Conservation (phyloP, 2,329 filamentous ascomycete genomes). For the Ophiostoma sp. region DNA sequence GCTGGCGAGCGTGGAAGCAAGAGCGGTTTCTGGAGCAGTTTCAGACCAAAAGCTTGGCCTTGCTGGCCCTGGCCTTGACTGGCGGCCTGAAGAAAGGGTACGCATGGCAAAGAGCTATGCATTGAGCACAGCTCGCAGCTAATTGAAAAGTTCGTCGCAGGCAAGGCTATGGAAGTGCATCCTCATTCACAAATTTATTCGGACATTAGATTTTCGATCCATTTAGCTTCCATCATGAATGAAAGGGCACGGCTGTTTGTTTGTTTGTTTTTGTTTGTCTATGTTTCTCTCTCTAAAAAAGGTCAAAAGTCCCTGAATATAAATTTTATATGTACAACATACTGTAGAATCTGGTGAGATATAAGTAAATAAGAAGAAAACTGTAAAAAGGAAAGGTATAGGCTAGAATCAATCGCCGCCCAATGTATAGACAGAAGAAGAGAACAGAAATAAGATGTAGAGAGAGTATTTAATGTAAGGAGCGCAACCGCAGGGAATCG, state of each 20-base stretch:
- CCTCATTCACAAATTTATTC: background rate
- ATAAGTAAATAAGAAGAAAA: background rate
- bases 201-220: too few relatives aligned
- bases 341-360: background rate
- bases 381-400: background rate
- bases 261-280: background rate
- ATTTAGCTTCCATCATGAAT: background rate
- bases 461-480: background rate
- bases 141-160: background rate
- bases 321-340: conserved; percentile 12
- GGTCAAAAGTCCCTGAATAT: background rate
- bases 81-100: background rate
- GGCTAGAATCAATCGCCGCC: conserved; percentile 13
- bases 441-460: background rate
- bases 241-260: background rate
- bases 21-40: conserved; percentile 15
- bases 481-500: background rate
- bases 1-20: background rate
- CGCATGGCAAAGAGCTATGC: background rate
- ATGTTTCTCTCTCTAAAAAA: background rate
- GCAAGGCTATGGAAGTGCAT: background rate
- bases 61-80: background rate
- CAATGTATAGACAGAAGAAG: conserved; percentile 14
- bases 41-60: conserved; percentile 11
- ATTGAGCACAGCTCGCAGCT: background rate